Conservation (phyloP, 805 yeast species). For the Wickerhamiella azyma region DNA sequence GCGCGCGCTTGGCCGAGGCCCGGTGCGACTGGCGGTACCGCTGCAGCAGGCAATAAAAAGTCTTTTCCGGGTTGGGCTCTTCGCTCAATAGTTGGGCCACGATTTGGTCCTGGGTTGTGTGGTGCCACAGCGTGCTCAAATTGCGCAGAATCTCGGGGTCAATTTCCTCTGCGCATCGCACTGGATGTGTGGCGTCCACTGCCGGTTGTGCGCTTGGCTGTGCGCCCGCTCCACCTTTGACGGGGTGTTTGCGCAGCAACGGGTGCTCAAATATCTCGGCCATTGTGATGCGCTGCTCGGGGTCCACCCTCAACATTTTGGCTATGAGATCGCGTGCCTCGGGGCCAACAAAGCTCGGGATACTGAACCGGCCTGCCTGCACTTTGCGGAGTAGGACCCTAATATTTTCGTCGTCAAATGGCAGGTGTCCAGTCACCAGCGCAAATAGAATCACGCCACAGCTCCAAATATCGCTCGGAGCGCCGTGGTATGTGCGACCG, state of each 20-base stretch:
- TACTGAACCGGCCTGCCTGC: slow-evolving; percentile 72
- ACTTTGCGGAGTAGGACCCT: slow-evolving; percentile 78
- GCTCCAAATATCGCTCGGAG: slow-evolving; percentile 96
- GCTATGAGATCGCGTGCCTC: slow-evolving; percentile 82
- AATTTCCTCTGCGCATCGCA: slow-evolving; percentile 33
- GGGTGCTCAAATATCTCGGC: slow-evolving; percentile 71
- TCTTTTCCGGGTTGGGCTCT: slow-evolving; percentile 60
- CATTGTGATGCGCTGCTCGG: slow-evolving; percentile 64
- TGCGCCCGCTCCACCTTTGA: too few relatives aligned
- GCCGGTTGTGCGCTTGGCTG: too few relatives aligned
- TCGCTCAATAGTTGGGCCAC: slow-evolving; percentile 38
- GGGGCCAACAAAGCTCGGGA: slow-evolving; percentile 63
- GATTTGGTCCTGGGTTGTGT: slow-evolving; percentile 44
- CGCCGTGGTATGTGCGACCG: slow-evolving; percentile 89
- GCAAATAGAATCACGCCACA: slow-evolving; percentile 95
- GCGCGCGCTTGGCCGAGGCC: background rate
- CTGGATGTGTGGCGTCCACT: slow-evolving; percentile 24
- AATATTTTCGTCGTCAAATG: slow-evolving; percentile 93
- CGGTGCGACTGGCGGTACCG: slow-evolving; percentile 59
- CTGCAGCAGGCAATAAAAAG: slow-evolving; percentile 60
- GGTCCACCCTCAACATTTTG: slow-evolving; percentile 71
- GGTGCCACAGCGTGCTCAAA: slow-evolving; percentile 69
- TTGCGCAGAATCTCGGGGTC: slow-evolving; percentile 66
- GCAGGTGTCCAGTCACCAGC: slow-evolving; percentile 82
- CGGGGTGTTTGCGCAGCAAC: slow-evolving; percentile 59